Conservation (phyloP, 345 rosid species). For the Ricinus communis region DNA sequence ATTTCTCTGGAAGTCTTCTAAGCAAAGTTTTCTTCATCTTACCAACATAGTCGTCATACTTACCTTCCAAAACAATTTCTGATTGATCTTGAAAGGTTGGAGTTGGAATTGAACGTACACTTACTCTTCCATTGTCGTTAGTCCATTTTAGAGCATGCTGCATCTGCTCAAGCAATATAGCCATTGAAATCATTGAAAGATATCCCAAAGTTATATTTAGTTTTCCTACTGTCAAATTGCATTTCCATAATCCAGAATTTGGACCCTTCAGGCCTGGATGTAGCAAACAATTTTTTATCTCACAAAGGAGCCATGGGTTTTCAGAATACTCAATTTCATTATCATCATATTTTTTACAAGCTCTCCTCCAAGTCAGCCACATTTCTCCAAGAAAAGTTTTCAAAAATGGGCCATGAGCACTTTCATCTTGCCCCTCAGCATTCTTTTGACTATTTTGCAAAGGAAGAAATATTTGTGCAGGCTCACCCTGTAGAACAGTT, state of each 20-base stretch:
- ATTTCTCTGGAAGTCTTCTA: conserved; percentile 62
- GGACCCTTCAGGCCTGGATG: conserved; percentile 40
- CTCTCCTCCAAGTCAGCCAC: conserved; percentile 64
- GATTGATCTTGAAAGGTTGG: conserved; percentile 30
- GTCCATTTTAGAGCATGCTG: conserved; percentile 41
- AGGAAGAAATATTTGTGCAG: conserved; percentile 45
- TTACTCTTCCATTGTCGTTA: conserved; percentile 28
- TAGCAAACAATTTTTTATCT: conserved; percentile 51
- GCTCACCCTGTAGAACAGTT: conserved; percentile 58
- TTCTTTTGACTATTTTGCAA: conserved; percentile 31
- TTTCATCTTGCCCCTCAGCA: conserved; percentile 37
- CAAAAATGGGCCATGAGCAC: conserved; percentile 34
- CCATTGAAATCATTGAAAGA: conserved; percentile 49
- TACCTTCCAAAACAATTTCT: conserved; percentile 38
- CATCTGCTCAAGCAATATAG: conserved; percentile 59
- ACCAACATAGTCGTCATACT: conserved; percentile 37
- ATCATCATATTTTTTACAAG: conserved; percentile 43
- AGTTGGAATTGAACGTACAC: conserved; percentile 32
- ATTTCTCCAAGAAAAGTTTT: conserved; percentile 53
- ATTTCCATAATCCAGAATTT: conserved; percentile 58
- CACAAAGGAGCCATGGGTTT: conserved; percentile 65
- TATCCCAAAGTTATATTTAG: conserved; percentile 51
- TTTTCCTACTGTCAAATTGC: conserved; percentile 64
- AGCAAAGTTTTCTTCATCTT: conserved; percentile 45
- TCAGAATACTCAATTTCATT: conserved; percentile 44